Conservation (phyloP, 1,284 basidiomycete genomes). For the Farysia itapuensis region DNA sequence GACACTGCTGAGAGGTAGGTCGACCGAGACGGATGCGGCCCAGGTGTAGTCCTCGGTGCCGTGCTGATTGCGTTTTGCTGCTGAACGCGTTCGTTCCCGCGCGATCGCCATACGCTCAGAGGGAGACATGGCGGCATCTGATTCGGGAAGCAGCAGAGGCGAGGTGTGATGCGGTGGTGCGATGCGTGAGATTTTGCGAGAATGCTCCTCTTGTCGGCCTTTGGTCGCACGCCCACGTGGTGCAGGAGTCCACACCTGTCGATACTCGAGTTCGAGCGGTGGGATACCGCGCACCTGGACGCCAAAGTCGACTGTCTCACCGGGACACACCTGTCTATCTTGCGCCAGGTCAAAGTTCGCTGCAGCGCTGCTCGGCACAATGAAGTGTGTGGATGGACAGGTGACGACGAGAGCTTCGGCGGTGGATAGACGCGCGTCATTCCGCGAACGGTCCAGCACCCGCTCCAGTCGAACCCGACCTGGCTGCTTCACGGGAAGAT, state of each 20-base stretch:
- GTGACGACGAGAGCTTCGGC: constrained; percentile 49
- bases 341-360: constrained; percentile 1
- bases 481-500: constrained; percentile 39
- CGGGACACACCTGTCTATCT: constrained; percentile 45
- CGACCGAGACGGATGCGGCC: constrained; percentile 35
- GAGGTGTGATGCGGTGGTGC: constrained; percentile 36
- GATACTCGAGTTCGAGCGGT: constrained; percentile 50
- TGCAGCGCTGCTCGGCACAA: constrained; percentile 3
- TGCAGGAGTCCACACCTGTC: constrained; percentile 12
- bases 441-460: constrained; percentile 50
- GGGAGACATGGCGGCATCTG: constrained; percentile 23
- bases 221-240: background rate
- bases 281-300: constrained; percentile 49
- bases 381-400: constrained; percentile 50
- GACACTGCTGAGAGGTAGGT: constrained; percentile 45
- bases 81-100: constrained; percentile 21
- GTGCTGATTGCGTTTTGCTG: constrained; percentile 12
- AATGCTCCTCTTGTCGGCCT: constrained; percentile 6
- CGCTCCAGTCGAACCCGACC: constrained; percentile 51
- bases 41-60: constrained; percentile 32
- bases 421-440: constrained; percentile 41
- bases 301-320: constrained; percentile 40
- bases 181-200: constrained; percentile 32
- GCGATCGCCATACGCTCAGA: constrained; percentile 24
- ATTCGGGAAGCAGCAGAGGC: constrained; percentile 28